Conservation (phyloP, 2,329 filamentous ascomycete genomes). For the Sporothrix pseudoabietina region DNA sequence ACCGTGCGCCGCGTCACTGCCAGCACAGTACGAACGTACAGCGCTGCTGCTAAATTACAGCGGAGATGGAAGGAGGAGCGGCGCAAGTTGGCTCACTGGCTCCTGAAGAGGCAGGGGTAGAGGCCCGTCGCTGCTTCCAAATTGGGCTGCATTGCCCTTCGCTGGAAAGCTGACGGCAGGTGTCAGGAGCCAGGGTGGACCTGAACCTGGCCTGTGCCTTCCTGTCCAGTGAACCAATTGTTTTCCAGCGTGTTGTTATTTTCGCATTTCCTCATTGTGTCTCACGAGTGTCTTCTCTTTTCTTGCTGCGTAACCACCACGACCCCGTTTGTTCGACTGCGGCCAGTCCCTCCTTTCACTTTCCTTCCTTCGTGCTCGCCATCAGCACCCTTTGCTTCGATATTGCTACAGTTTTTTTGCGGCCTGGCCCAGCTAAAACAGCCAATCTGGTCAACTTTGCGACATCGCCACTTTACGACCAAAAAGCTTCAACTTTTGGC, state of each 20-base stretch:
- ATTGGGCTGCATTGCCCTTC: conserved; percentile 13
- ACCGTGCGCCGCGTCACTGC: conserved; percentile 3
- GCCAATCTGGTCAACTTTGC: neutral
- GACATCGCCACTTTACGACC: conserved; percentile 6
- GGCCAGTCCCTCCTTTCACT: neutral
- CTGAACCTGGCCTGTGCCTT: conserved; percentile 16
- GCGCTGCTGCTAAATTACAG: neutral
- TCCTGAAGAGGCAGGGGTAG: neutral
- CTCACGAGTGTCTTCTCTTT: neutral
- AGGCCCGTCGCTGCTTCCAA: neutral
- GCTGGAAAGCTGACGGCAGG: neutral
- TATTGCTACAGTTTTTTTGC: neutral
- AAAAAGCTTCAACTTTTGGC: neutral
- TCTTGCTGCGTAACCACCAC: conserved; percentile 6
- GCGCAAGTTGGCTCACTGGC: neutral
- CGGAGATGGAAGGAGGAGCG: neutral
- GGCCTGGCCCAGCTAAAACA: neutral
- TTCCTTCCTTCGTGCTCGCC: neutral
- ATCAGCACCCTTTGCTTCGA: neutral
- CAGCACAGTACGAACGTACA: neutral
- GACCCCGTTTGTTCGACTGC: conserved; percentile 18
- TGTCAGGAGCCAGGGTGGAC: conserved; percentile 19
- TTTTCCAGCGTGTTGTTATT: conserved; percentile 16
- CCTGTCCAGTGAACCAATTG: neutral
- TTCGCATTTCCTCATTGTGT: conserved; percentile 5